Percentiles rank a stretch among this genome's conserved stretches.
Conservation (phyloP, 208 protist genomes). For the Acanthamoeba rhysodes region DNA sequence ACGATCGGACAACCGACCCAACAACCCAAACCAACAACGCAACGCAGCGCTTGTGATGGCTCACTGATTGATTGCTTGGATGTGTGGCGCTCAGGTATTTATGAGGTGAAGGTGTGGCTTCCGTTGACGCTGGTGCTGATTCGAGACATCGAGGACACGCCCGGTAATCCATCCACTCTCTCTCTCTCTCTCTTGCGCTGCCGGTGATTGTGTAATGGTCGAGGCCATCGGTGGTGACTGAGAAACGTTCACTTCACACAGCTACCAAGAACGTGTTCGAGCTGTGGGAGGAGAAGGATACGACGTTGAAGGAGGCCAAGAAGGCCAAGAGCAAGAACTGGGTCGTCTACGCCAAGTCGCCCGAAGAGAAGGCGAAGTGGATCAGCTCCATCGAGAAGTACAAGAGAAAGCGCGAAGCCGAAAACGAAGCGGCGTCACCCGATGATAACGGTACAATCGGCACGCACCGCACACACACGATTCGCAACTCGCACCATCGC, state of each 20-base stretch:
- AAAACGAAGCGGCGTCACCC: not conserved
- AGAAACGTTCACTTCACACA: not conserved
- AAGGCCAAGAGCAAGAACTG: constrained; percentile 53
- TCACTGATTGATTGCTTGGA: not conserved
- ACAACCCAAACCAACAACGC: too few species aligned
- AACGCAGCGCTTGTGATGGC: not conserved
- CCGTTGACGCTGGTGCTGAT: not conserved
- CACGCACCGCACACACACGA: not conserved
- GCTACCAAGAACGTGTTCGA: constrained; percentile 57
- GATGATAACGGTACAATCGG: not conserved
- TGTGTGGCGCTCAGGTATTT: not conserved
- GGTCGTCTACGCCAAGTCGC: constrained; percentile 45
- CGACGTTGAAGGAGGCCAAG: constrained; percentile 20
- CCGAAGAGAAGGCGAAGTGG: constrained; percentile 40
- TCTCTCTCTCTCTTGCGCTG: not conserved
- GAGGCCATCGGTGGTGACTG: not conserved
- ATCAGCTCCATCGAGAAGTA: constrained; percentile 63
- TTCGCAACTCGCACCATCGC: not conserved
- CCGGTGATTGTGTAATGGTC: not conserved
- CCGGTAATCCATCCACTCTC: not conserved
- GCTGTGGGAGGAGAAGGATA: constrained; percentile 35
- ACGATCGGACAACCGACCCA: not conserved
- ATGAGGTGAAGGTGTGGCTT: constrained; percentile 60
- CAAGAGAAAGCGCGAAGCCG: constrained; percentile 15
- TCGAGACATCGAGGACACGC: constrained; percentile 49